Evolutionary conservation across 257 asterid genomes (phyloP), one percentile per base, ranked within the genome.

Genomic region (Asclepias syriaca): DNA sequence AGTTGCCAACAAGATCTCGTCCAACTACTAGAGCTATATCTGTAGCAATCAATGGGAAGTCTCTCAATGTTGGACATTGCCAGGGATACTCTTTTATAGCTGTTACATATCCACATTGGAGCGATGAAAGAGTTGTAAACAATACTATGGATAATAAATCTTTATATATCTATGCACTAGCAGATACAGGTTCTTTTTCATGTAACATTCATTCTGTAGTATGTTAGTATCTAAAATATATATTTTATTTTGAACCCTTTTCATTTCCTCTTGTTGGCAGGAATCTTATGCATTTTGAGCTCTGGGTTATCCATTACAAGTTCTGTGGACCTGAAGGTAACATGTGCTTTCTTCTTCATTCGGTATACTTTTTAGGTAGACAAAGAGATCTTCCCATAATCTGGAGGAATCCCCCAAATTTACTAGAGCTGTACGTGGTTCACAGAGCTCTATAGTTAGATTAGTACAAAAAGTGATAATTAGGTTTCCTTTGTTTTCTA

Each of bases 321-420:
- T 63, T 76, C 81, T 2, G 91, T 86, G 82, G 83, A 87, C 54
- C 79, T 89, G 77, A 81, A 89, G 93, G 96, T 89, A 84, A 79
- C 43, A 54, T 37, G 37, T 69, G 61, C 56, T 56, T 21, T 22
- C 40, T 37, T 18, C 22, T 43, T 3, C 24, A 54, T 21, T 29
- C 27, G 0, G 8, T 19, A 63, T 63, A 7, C 14, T 1, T 32
- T 63, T 15, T 34, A 34, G 67, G 49, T 16, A 63, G 37, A 61
- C 45, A 61, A 29, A 60, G 40, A 16, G 2, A 6, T 39, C 37
- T 37, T 8, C 21, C 53, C 29, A 56, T 19, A 70, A n/a, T 39
- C 12, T 9, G 15, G 54, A n/a, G 73, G 34, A 39, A 32, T 1
- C 46, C 19, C 19, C 8, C 1, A 9, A 61, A 55, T 24, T 55